Conservation (phyloP, 2,329 filamentous ascomycete genomes). For the Colletotrichum simmondsii region DNA sequence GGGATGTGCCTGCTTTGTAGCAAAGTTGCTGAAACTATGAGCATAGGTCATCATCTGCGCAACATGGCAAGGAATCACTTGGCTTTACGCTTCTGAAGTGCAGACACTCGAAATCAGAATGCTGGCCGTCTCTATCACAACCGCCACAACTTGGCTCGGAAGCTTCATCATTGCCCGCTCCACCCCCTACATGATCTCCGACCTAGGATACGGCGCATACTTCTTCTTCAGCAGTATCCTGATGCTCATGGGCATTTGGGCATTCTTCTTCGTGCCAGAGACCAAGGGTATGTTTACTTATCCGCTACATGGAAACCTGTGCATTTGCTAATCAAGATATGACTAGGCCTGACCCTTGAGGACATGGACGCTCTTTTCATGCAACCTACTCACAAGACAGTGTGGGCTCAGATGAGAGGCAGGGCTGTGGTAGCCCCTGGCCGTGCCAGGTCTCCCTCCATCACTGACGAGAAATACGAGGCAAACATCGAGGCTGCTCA, state of each 20-base stretch:
- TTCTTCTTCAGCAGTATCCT: constrained; percentile 63
- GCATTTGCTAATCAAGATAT: background rate
- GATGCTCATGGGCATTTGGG: constrained; percentile 56
- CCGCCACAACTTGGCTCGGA: constrained; percentile 50
- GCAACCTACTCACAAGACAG: constrained; percentile 44
- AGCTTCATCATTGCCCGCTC: constrained; percentile 52
- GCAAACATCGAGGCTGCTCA: constrained; percentile 29
- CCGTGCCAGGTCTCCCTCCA: constrained; percentile 23
- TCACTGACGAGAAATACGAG: constrained; percentile 32
- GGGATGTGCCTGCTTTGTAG: accelerated
- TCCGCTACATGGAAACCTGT: accelerated
- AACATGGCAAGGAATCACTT: constrained; percentile 55
- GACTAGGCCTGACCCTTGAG: constrained; percentile 54
- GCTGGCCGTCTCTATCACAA: constrained; percentile 47
- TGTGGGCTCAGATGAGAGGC: constrained; percentile 41
- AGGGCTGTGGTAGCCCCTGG: constrained; percentile 5
- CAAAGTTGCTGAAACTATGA: background rate
- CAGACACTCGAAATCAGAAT: constrained; percentile 52
- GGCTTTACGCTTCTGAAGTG: constrained; percentile 59
- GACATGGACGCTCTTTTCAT: constrained; percentile 54
- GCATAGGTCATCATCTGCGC: constrained; percentile 46
- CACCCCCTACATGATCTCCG: constrained; percentile 53
- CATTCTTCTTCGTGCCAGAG: constrained; percentile 62
- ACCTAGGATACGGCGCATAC: constrained; percentile 60
- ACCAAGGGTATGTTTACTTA: constrained; percentile 52